Evolutionary conservation across 768 basidiomycete species (phyloP).

Genomic region (Leccinellum rugosiceps): DNA sequence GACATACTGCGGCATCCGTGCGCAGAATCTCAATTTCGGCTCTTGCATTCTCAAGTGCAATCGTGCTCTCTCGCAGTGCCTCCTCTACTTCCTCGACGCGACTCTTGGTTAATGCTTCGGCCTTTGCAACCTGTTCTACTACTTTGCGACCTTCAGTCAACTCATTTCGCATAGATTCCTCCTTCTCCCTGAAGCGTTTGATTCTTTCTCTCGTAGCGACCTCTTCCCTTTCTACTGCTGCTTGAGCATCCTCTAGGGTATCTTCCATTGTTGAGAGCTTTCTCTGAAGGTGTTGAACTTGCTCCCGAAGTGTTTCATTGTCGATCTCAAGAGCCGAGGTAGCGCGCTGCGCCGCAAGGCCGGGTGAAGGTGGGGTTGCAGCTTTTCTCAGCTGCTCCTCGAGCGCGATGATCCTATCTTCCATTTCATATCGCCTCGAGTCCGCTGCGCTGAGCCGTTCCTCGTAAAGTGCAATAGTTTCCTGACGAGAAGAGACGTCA

Average conservation of each 20-base stretch:
- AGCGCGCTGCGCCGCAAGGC: constrained; percentile 37
- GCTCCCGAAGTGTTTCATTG: constrained; percentile 88
- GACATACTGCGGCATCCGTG: constrained; percentile 69
- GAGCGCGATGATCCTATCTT: constrained; percentile 56
- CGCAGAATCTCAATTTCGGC: constrained; percentile 84
- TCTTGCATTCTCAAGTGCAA: constrained; percentile 83
- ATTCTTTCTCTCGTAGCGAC: constrained; percentile 56
- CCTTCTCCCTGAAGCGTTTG: constrained; percentile 68
- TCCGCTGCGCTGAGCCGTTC: constrained; percentile 75
- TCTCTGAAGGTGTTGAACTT: constrained; percentile 82
- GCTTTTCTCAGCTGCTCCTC: constrained; percentile 47
- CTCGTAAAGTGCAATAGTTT: constrained; percentile 95
- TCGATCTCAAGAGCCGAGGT: constrained; percentile 87
- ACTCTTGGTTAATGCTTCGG: constrained; percentile 57
- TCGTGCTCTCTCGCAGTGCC: constrained; percentile 82
- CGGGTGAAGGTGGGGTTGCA: constrained; percentile 32
- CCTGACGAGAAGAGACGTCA: constrained; percentile 41
- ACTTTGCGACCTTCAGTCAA: constrained; percentile 61
- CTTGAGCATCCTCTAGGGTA: constrained; percentile 72
- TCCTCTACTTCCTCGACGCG: constrained; percentile 86
- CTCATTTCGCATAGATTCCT: constrained; percentile 69
- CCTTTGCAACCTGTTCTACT: constrained; percentile 57
- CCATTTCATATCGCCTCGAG: constrained; percentile 71
- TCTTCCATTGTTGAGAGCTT: constrained; percentile 79
- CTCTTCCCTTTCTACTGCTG: constrained; percentile 74